A percentile compares a stretch with the other conserved stretches of the same genome.
Evolutionary conservation across 148 eudicot species (phyloP).

Genomic region (Rhododendron griersonianum): DNA sequence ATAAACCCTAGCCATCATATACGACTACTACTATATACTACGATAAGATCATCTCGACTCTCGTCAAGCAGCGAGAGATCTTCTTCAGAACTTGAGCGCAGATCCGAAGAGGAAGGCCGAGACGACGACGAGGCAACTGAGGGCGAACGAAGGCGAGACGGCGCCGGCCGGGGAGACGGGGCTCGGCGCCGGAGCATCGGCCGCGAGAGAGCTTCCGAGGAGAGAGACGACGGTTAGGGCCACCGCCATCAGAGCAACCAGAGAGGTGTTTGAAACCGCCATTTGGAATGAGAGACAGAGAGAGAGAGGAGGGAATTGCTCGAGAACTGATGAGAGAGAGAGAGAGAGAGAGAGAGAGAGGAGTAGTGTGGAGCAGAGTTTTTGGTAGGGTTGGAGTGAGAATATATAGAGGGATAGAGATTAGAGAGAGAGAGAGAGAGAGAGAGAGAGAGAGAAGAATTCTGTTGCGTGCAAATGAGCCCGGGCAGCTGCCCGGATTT

Average conservation of each 20-base stretch:
- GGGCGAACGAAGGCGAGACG: conserved; percentile 35
- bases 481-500: conserved; percentile 7
- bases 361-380: not conserved
- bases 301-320: not conserved
- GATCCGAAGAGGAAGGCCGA: conserved; percentile 42
- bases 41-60: not conserved
- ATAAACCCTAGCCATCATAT: not conserved
- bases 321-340: not conserved
- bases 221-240: conserved; percentile 24
- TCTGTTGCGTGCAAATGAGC: not conserved
- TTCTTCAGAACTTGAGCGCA: conserved; percentile 34
- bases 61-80: not conserved
- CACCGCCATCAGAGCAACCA: conserved; percentile 22
- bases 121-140: conserved; percentile 19
- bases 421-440: not conserved
- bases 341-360: not conserved
- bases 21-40: not conserved
- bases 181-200: conserved; percentile 59
- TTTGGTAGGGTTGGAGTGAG: not conserved
- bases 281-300: conserved; percentile 16
- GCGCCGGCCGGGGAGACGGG: conserved; percentile 47
- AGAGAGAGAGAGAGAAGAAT: not conserved
- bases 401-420: not conserved
- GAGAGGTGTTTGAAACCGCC: conserved; percentile 27
- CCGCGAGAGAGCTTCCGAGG: conserved; percentile 35